Evolutionary conservation across 345 rosid species (phyloP).

Genomic region (Brassica carinata): DNA sequence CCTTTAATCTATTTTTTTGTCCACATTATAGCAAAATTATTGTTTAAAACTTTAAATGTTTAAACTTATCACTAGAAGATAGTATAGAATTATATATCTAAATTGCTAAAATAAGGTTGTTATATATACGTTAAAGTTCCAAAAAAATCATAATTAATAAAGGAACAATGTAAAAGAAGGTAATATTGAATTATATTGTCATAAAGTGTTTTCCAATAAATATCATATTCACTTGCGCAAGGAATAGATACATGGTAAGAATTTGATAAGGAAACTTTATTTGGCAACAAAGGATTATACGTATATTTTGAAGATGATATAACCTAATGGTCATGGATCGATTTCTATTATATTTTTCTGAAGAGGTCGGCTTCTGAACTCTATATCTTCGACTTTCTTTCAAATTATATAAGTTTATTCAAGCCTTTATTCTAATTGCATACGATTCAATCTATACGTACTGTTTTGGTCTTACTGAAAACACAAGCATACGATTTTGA

Average conservation of each 20-base stretch:
- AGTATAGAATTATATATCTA: background rate
- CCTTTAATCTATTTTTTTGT: too few relatives aligned
- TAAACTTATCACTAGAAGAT: too few relatives aligned
- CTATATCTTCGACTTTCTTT: background rate
- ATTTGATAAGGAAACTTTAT: too few relatives aligned
- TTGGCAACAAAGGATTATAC: background rate
- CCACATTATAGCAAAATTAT: too few relatives aligned
- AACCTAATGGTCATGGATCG: background rate
- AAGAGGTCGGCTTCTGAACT: background rate
- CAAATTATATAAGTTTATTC: background rate
- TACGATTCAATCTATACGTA: background rate
- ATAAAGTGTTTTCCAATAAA: background rate
- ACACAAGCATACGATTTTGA: background rate
- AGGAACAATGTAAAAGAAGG: background rate
- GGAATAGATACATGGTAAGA: background rate
- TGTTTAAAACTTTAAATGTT: too few relatives aligned
- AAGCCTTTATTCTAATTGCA: background rate
- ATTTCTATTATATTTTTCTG: too few relatives aligned
- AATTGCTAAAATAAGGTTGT: background rate
- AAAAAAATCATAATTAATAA: too few relatives aligned
- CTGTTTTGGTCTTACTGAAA: background rate
- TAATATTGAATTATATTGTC: too few relatives aligned
- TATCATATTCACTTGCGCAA: background rate
- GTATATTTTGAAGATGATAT: too few relatives aligned
- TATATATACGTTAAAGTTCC: background rate